These are phyloP conservation scores for Xerocomellus dryophilus DNA, from an alignment of 768 basidiomycete genomes.

Conservation along the genomic window DNA sequence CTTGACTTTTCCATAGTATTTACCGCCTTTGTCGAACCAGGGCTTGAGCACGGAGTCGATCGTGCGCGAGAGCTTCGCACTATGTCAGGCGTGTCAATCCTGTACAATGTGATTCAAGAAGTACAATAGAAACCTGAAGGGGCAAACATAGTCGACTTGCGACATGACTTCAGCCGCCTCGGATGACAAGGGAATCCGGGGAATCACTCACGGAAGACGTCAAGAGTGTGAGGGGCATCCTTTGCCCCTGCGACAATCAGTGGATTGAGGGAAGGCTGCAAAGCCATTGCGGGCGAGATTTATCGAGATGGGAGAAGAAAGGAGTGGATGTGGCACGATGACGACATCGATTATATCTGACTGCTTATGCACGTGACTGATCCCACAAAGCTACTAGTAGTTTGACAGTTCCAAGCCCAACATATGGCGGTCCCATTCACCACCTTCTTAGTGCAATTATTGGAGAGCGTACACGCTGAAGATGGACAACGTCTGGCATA, in stretches of 20 bases:
- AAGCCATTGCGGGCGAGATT: conserved; percentile 51
- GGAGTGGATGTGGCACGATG: not conserved
- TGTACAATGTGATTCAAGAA: not conserved
- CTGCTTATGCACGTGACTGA: not conserved
- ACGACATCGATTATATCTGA: conserved; percentile 3
- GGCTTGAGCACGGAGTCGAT: conserved; percentile 64
- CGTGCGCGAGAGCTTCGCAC: conserved; percentile 58
- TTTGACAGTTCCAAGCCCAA: not conserved
- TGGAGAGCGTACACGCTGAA: conserved; percentile 56
- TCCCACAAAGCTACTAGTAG: not conserved
- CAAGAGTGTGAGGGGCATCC: conserved; percentile 72
- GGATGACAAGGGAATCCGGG: not conserved
- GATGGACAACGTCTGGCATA: conserved; percentile 71
- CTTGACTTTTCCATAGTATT: conserved; percentile 72
- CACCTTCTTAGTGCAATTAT: conserved; percentile 56
- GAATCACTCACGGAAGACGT: conserved; percentile 62
- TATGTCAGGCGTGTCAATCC: conserved; percentile 21
- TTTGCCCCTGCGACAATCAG: conserved; percentile 57
- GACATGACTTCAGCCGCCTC: not conserved
- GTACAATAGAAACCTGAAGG: conserved; percentile 53
- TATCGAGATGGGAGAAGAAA: not conserved
- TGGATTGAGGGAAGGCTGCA: conserved; percentile 70
- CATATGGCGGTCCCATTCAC: conserved; percentile 49
- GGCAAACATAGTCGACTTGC: conserved; percentile 84
- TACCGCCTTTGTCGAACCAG: conserved; percentile 52